Conservation (phyloP, 2,329 filamentous ascomycete species). For the Beauveria varroae region DNA sequence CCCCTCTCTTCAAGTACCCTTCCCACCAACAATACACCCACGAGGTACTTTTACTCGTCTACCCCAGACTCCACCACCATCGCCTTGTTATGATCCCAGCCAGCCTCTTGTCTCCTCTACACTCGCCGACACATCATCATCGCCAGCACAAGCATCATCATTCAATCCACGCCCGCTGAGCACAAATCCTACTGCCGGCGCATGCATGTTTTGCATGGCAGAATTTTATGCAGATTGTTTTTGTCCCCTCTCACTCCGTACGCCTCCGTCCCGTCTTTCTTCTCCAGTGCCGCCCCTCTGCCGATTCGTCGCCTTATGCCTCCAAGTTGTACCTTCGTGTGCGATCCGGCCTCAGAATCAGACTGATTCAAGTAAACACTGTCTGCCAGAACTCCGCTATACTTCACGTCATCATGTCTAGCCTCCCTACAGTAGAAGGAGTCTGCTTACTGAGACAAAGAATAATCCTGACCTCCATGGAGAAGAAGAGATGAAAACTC, state of each 20-base stretch:
- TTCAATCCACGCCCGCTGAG: neutral
- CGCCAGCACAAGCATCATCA: neutral
- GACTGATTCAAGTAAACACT: too few species aligned
- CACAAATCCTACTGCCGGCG: neutral
- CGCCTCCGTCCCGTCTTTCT: too few species aligned
- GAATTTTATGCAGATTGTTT: neutral
- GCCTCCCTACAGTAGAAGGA: too few species aligned
- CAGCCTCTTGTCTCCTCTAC: neutral
- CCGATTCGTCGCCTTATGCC: too few species aligned
- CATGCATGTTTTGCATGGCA: conserved; percentile 3
- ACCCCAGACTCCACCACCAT: neutral
- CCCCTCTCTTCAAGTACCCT: neutral
- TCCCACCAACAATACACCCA: neutral
- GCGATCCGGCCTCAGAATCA: too few species aligned
- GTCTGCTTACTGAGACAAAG: neutral
- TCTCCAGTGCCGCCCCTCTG: too few species aligned
- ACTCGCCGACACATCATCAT: neutral
- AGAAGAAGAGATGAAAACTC: neutral
- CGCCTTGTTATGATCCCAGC: conserved; percentile 4
- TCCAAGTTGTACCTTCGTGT: too few species aligned
- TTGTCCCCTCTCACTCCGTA: neutral
- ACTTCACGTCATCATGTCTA: too few species aligned
- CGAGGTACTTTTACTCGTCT: neutral
- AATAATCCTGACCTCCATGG: neutral
- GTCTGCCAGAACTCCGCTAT: too few species aligned